Percentiles rank a stretch among this genome's conserved stretches.
phyloP scores from a whole-genome alignment of 305 asterid species.

The Solanum hybrid region DNA sequence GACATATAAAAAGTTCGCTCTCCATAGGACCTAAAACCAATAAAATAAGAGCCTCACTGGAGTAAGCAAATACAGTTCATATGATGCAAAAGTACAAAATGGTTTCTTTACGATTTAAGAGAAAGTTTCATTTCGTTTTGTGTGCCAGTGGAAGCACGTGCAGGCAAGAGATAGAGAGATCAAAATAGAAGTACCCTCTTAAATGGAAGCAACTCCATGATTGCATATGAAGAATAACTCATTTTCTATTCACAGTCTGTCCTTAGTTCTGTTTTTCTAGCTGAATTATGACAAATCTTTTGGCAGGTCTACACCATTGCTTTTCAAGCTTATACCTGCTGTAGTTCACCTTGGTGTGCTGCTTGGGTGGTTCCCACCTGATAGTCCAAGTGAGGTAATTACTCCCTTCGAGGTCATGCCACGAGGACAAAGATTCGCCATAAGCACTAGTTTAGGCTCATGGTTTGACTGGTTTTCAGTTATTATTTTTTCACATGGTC shows the following conservation, averaged over 20 bases:
- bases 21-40: background rate
- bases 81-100: background rate
- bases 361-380: conserved; percentile 90
- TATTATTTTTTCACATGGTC: conserved; percentile 9
- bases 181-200: background rate
- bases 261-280: background rate
- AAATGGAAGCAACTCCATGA: background rate
- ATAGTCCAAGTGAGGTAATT: conserved; percentile 68
- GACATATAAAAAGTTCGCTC: background rate
- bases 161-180: background rate
- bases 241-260: background rate
- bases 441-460: background rate
- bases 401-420: background rate
- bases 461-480: conserved; percentile 17
- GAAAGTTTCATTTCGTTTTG: background rate
- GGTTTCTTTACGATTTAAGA: background rate
- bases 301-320: conserved; percentile 92
- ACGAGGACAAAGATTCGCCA: background rate
- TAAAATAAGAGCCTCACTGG: background rate
- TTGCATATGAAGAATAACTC: background rate
- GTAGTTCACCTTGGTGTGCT: conserved; percentile 92
- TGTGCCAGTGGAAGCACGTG: background rate
- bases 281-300: conserved; percentile 6
- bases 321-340: conserved; percentile 95
- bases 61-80: background rate